Evolutionary conservation across 352 stramenopile species (phyloP).

Genomic region (Globisporangium splendens): DNA sequence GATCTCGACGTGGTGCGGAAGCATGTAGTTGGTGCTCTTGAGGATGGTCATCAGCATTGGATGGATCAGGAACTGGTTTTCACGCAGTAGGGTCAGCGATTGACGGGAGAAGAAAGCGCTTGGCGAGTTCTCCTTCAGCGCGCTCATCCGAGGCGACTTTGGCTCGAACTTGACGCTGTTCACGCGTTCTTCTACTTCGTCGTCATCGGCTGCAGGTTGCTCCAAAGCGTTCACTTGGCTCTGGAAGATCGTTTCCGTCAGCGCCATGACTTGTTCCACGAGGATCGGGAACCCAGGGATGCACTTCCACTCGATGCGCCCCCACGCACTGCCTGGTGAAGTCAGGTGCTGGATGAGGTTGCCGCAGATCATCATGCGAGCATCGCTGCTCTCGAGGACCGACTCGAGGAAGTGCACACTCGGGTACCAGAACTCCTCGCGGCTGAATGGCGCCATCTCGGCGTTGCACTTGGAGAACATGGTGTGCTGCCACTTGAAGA

Average conservation of each 20-base stretch:
- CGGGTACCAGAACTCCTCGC: conserved; percentile 41
- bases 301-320: conserved; percentile 59
- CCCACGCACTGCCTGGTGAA: conserved; percentile 25
- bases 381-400: conserved; percentile 33
- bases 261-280: conserved; percentile 34
- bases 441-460: conserved; percentile 34
- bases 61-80: conserved; percentile 44
- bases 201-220: conserved; percentile 25
- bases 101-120: conserved; percentile 50
- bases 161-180: conserved; percentile 25
- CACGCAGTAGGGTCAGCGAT: conserved; percentile 48
- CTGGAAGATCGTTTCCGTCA: conserved; percentile 37
- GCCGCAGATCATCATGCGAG: conserved; percentile 39
- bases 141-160: conserved; percentile 35
- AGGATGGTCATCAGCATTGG: conserved; percentile 61
- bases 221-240: conserved; percentile 41
- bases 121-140: conserved; percentile 22
- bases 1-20: conserved; percentile 66
- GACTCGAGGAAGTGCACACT: conserved; percentile 25
- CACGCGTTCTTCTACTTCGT: conserved; percentile 28
- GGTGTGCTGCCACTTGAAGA: conserved; percentile 54
- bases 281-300: conserved; percentile 51
- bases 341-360: conserved; percentile 59
- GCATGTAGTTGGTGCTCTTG: conserved; percentile 59
- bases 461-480: conserved; percentile 52